Evolutionary conservation across 2,329 filamentous ascomycete genomes (phyloP), one percentile per base, ranked within the genome.

Genomic region (Knufia fluminis): DNA sequence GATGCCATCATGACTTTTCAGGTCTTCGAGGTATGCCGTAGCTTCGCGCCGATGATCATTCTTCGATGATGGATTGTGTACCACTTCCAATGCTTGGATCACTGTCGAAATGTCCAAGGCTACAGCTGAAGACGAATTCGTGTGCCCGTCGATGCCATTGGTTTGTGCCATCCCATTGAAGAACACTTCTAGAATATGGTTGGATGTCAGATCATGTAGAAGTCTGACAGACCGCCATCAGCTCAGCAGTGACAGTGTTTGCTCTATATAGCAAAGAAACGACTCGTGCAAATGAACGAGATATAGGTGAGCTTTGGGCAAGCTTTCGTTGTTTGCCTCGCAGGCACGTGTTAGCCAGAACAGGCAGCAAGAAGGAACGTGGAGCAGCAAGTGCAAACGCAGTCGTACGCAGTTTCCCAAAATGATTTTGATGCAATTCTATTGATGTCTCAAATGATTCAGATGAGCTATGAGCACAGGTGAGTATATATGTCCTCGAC

Each of bases 11-110:
- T 85, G 79, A 41, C 79, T 76, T 70, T 96, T 97, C 61, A 94
- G 78, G 19, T 83, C 72, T 64, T 98, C 92, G 57, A 98, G 83
- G 62, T 88, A 95, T 32, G 79, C 69, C 56, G 92, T 85, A 40
- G 92, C 92, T 65, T 92, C 79, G 64, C 85, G 79, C 55, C 92
- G 86, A 48, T 84, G 75, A 55, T 86, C 78, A 67, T 96, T 96
- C 56, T 81, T 76, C 35, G 90, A 91, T 53, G 80, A 77, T 9
- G 90, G 80, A 62, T 80, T 83, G 71, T 97, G 91, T 53, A 96
- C 86, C 59, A 94, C 79, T 60, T 92, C 80, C 58, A 98, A 80
- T 35, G 92, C 92, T 61, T 86, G 79, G 62, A 88, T 80, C 57
- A 97, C 92, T 48, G 68, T 68, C 54, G 63, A 60, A 59, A 68